These are phyloP conservation scores for Gnaphalium uliginosum DNA, from an alignment of 129 eudicot species.

Conservation along the genomic window DNA sequence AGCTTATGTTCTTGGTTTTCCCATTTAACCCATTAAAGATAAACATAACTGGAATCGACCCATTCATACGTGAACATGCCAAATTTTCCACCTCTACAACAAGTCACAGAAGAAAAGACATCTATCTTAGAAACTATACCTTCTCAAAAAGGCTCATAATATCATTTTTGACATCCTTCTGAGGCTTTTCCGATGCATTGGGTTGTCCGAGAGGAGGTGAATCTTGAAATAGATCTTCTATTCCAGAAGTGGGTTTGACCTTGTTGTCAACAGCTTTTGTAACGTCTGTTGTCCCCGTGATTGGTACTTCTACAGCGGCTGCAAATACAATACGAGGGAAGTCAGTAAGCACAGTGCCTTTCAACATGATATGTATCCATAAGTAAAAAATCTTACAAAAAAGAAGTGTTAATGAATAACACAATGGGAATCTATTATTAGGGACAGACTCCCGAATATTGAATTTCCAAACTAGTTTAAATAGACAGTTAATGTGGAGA, in stretches of 20 bases:
- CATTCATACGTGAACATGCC: not conserved
- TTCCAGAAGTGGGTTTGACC: slow-evolving; percentile 33
- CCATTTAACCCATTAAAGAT: not conserved
- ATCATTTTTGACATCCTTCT: slow-evolving; percentile 86
- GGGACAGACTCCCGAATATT: too few relatives aligned
- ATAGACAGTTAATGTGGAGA: not conserved
- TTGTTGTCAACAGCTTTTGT: slow-evolving; percentile 41
- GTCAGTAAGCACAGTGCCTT: slow-evolving; percentile 6
- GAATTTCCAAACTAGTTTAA: not conserved
- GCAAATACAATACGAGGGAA: slow-evolving; percentile 26
- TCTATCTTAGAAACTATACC: slow-evolving; percentile 37
- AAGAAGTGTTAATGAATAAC: not conserved
- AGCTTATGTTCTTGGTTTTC: not conserved
- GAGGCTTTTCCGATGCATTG: slow-evolving; percentile 48
- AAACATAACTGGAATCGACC: not conserved
- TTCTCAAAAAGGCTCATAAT: slow-evolving; percentile 98
- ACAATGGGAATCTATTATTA: not conserved
- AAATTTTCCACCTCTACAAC: not conserved
- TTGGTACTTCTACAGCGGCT: slow-evolving; percentile 72
- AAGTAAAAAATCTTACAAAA: slow-evolving; percentile 15
- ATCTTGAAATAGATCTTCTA: slow-evolving; percentile 55
- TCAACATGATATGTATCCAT: not conserved
- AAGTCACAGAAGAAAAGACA: not conserved
- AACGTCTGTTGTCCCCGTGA: slow-evolving; percentile 33
- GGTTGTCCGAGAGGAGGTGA: slow-evolving; percentile 53